These are phyloP conservation scores for Cyclocybe aegerita DNA, from an alignment of 768 basidiomycete species.

Conservation along the genomic window DNA sequence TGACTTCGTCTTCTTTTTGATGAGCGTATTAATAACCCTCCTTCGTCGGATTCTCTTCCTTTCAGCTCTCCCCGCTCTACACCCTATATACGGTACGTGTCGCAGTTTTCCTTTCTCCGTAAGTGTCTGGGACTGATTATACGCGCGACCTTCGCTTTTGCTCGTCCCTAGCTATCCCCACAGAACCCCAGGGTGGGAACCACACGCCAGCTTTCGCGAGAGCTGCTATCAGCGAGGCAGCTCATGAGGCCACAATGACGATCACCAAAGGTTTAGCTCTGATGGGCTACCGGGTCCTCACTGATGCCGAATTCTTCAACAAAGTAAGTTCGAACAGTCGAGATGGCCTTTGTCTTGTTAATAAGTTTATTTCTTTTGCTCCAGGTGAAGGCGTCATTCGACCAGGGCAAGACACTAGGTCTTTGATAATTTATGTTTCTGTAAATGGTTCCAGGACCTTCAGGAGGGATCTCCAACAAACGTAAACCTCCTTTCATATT, in stretches of 20 bases:
- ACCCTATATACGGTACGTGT: conserved; percentile 58
- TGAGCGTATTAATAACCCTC: conserved; percentile 12
- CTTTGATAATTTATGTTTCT: not conserved
- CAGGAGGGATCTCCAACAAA: no score
- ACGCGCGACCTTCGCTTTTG: conserved; percentile 11
- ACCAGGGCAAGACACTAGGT: not conserved
- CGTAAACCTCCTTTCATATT: no score
- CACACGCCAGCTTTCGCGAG: conserved; percentile 68
- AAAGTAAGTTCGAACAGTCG: conserved; percentile 37
- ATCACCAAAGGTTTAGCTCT: conserved; percentile 62
- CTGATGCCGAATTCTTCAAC: conserved; percentile 54
- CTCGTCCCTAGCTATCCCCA: conserved; percentile 61
- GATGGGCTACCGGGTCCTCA: conserved; percentile 58
- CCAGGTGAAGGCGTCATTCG: conserved; percentile 23
- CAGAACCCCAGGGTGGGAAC: conserved; percentile 67
- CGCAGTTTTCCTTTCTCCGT: not conserved
- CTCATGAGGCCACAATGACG: conserved; percentile 59
- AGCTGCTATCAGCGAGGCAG: conserved; percentile 57
- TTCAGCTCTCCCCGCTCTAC: conserved; percentile 59
- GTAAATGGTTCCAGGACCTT: no score
- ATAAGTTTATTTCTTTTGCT: not conserved
- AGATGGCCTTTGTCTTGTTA: not conserved
- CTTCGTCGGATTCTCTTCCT: not conserved
- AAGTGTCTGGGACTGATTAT: conserved; percentile 22
- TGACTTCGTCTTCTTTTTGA: not conserved